Percentiles rank a stretch among this genome's conserved stretches.
Conservation (phyloP, 495 filamentous ascomycete species). For the Penicillium antarcticum region DNA sequence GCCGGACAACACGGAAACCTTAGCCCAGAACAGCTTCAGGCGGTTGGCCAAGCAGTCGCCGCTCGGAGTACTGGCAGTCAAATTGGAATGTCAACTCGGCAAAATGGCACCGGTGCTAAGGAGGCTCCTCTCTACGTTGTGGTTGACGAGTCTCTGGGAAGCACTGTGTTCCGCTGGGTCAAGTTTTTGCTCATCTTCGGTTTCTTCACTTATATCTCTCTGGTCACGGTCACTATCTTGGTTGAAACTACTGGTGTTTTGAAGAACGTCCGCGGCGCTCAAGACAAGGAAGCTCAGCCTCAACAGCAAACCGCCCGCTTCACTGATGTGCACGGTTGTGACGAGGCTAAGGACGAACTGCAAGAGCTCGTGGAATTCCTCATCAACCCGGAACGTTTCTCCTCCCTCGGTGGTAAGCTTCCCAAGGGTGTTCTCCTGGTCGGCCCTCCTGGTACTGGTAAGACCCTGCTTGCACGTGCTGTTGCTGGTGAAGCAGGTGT, state of each 20-base stretch:
- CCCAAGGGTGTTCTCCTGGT: conserved; percentile 95
- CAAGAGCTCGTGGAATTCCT: conserved; percentile 96
- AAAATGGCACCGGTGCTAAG: conserved; percentile 63
- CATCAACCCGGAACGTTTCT: conserved; percentile 87
- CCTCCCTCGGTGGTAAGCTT: conserved; percentile 86
- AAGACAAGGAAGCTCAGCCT: conserved; percentile 79
- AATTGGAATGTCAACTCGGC: conserved; percentile 40
- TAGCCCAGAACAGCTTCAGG: conserved; percentile 66
- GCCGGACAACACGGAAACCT: conserved; percentile 40
- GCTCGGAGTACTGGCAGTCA: conserved; percentile 69
- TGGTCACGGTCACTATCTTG: conserved; percentile 72
- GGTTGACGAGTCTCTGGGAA: conserved; percentile 84
- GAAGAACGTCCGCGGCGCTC: conserved; percentile 68
- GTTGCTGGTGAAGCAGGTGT: conserved; percentile 97
- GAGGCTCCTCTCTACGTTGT: conserved; percentile 86
- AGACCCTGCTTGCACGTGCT: conserved; percentile 93
- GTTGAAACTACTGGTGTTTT: conserved; percentile 74
- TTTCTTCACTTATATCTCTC: conserved; percentile 67
- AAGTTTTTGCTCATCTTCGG: conserved; percentile 79
- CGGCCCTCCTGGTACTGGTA: conserved; percentile 95
- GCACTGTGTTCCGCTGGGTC: conserved; percentile 81
- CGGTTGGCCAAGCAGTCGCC: conserved; percentile 82
- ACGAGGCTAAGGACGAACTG: conserved; percentile 96
- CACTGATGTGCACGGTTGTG: conserved; percentile 92
- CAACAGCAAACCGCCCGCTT: conserved; percentile 90